Percentiles rank a stretch among this genome's conserved stretches.
Conservation (phyloP, 2,329 filamentous ascomycete species). For the Lizonia empirigonia region DNA sequence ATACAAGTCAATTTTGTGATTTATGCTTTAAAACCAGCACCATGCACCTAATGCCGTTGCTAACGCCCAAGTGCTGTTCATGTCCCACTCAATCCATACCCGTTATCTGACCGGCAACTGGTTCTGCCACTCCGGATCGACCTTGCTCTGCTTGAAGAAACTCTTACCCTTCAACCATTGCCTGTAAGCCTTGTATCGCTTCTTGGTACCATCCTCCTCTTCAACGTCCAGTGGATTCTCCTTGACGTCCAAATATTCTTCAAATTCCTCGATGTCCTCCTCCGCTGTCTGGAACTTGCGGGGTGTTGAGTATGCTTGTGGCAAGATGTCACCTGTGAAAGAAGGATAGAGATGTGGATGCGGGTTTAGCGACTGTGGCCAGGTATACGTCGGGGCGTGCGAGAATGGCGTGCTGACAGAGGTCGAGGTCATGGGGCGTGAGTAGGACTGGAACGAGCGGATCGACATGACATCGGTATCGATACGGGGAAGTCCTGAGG, state of each 20-base stretch:
- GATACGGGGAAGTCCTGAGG: conserved; percentile 22
- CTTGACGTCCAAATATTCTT: conserved; percentile 74
- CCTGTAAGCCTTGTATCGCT: conserved; percentile 93
- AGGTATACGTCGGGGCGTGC: conserved; percentile 35
- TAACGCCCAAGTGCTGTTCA: neutral
- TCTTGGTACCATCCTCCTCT: conserved; percentile 85
- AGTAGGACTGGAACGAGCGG: conserved; percentile 31
- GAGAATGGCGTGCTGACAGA: conserved; percentile 42
- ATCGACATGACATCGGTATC: conserved; percentile 36
- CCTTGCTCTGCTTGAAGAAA: conserved; percentile 83
- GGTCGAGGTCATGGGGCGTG: conserved; percentile 35
- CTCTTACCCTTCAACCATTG: conserved; percentile 96
- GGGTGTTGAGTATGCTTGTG: conserved; percentile 14
- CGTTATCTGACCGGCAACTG: conserved; percentile 40
- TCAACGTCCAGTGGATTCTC: conserved; percentile 87
- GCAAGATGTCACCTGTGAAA: conserved; percentile 6
- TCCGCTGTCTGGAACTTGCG: conserved; percentile 59
- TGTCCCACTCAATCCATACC: no score
- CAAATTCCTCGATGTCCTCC: conserved; percentile 74
- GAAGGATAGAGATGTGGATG: conserved; percentile 25
- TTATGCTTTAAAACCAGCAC: neutral
- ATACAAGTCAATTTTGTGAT: neutral
- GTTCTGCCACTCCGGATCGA: conserved; percentile 56
- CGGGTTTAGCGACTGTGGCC: conserved; percentile 24
- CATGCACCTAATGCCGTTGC: neutral